These are phyloP conservation scores for Diophrys appendiculata DNA, from an alignment of 73 alveolate species.

Conservation along the genomic window DNA sequence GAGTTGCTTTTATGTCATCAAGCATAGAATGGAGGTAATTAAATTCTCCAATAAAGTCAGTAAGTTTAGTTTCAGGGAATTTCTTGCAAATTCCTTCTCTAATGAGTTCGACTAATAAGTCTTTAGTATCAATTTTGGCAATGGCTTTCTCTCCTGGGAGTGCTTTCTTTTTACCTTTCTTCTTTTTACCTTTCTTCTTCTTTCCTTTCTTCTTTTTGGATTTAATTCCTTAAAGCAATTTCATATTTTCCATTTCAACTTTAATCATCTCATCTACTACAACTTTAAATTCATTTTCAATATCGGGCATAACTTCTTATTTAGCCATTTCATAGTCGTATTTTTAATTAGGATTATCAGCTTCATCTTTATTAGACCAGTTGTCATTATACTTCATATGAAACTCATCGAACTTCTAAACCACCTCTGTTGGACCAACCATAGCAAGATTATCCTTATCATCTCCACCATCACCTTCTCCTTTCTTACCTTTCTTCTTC, in stretches of 20 bases:
- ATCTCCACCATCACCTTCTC: slow-evolving; percentile 27
- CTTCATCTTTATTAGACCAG: slow-evolving; percentile 73
- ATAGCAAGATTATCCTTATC: slow-evolving; percentile 14
- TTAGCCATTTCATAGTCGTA: slow-evolving; percentile 72
- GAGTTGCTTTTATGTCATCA: slow-evolving; percentile 54
- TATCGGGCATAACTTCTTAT: slow-evolving; percentile 51
- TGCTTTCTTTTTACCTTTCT: slow-evolving; percentile 72
- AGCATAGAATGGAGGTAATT: slow-evolving; percentile 75
- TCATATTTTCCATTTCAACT: slow-evolving; percentile 56
- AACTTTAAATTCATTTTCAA: slow-evolving; percentile 57
- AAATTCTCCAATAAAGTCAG: slow-evolving; percentile 76
- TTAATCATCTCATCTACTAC: slow-evolving; percentile 69
- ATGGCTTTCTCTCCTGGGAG: slow-evolving; percentile 41
- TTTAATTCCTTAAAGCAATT: slow-evolving; percentile 23
- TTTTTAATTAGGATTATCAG: slow-evolving; percentile 58
- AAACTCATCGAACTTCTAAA: slow-evolving; percentile 47
- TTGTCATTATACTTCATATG: slow-evolving; percentile 38
- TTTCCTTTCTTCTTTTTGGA: slow-evolving; percentile 49
- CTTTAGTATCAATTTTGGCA: slow-evolving; percentile 60
- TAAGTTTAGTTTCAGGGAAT: slow-evolving; percentile 57
- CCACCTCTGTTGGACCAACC: slow-evolving; percentile 57
- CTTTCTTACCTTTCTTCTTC: slow-evolving; percentile 20
- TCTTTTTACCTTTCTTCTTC: slow-evolving; percentile 54
- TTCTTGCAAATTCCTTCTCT: slow-evolving; percentile 71
- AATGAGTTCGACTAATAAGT: slow-evolving; percentile 69